A percentile compares a stretch with the other conserved stretches of the same genome.
These are phyloP conservation scores for Fusarium pseudocircinatum DNA, from an alignment of 2,329 filamentous ascomycete genomes.

Conservation along the genomic window DNA sequence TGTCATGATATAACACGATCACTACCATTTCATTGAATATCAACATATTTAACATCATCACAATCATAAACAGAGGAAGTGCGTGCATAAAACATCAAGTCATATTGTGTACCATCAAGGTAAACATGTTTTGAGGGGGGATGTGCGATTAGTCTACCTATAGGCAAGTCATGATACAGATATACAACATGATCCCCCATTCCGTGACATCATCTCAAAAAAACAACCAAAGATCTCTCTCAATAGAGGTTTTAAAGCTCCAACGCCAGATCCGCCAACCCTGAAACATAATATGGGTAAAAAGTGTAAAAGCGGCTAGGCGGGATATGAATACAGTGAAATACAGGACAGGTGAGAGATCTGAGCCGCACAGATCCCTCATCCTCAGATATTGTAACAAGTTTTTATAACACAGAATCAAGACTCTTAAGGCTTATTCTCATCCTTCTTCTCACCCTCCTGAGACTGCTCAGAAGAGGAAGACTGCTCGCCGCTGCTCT, in stretches of 20 bases:
- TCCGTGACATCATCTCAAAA: conserved; percentile 58
- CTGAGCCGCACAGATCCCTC: conserved; percentile 48
- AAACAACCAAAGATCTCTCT: conserved; percentile 55
- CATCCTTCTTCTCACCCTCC: conserved; percentile 81
- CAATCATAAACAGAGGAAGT: neutral
- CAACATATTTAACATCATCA: neutral
- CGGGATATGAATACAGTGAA: conserved; percentile 64
- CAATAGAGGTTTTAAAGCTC: conserved; percentile 60
- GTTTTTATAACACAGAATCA: conserved; percentile 39
- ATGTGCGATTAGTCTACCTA: conserved; percentile 64
- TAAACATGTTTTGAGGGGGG: conserved; percentile 59
- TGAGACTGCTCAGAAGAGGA: conserved; percentile 59
- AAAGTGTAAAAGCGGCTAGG: conserved; percentile 52
- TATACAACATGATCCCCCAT: conserved; percentile 54
- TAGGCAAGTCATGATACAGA: conserved; percentile 56
- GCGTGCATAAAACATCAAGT: neutral
- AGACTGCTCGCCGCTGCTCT: conserved; percentile 67
- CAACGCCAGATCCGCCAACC: conserved; percentile 61
- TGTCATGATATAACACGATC: conserved; percentile 33
- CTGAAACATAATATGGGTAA: conserved; percentile 58
- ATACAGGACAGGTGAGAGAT: conserved; percentile 51
- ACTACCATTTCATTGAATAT: neutral
- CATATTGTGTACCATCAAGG: neutral
- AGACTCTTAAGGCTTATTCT: conserved; percentile 70
- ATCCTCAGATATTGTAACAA: conserved; percentile 48